Evolutionary conservation across 768 basidiomycete genomes (phyloP).

Genomic region (Leucosporidium yakuticum): DNA sequence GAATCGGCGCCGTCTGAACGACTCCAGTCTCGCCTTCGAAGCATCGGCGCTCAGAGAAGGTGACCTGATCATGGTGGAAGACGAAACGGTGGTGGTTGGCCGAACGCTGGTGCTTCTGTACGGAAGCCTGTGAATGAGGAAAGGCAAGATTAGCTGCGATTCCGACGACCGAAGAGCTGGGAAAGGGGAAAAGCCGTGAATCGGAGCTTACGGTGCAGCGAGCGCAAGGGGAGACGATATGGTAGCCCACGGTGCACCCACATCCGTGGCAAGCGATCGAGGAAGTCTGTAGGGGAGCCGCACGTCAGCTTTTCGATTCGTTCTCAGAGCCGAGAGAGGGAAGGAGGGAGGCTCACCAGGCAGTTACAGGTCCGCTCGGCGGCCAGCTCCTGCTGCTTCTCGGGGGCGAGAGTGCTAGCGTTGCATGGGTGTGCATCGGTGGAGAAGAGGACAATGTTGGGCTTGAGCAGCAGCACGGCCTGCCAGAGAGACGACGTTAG

Average conservation of each 20-base stretch:
- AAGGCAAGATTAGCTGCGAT: background rate
- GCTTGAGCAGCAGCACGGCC: constrained; percentile 77
- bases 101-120: constrained; percentile 48
- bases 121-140: constrained; percentile 35
- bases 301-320: too few relatives aligned
- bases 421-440: constrained; percentile 73
- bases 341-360: constrained; percentile 42
- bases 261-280: constrained; percentile 74
- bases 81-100: constrained; percentile 84
- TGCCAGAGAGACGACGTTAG: constrained; percentile 39
- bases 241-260: constrained; percentile 61
- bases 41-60: constrained; percentile 27
- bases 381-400: constrained; percentile 25
- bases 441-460: constrained; percentile 73
- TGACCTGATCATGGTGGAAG: constrained; percentile 53
- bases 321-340: too few relatives aligned
- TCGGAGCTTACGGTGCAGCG: constrained; percentile 53
- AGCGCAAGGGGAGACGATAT: constrained; percentile 50
- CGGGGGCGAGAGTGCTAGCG: constrained; percentile 26
- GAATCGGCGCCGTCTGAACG: background rate
- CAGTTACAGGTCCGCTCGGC: constrained; percentile 70
- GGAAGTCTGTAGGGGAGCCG: constrained; percentile 50
- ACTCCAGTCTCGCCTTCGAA: constrained; percentile 26
- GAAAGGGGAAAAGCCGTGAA: background rate
- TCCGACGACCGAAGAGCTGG: too few relatives aligned